Percentiles rank a stretch among this genome's conserved stretches.
These are phyloP conservation scores for Saccharomycopsis olivae DNA, from an alignment of 805 yeast species.

Conservation along the genomic window DNA sequence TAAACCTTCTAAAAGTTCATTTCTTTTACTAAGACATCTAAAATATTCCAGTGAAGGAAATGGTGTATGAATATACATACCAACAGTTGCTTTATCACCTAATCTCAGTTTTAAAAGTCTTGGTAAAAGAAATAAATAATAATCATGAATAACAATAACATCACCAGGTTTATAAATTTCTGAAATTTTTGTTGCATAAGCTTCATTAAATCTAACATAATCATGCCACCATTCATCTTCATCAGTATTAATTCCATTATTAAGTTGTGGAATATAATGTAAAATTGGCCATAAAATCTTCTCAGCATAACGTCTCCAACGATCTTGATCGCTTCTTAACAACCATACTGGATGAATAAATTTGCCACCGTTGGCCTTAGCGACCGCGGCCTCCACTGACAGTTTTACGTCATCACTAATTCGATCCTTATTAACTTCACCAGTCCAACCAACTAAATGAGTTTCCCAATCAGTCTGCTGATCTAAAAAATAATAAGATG, in stretches of 20 bases:
- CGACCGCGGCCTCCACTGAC: slow-evolving; percentile 37
- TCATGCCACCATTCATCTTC: slow-evolving; percentile 80
- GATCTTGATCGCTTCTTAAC: slow-evolving; percentile 59
- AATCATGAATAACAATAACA: slow-evolving; percentile 87
- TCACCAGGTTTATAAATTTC: slow-evolving; percentile 79
- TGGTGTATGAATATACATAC: slow-evolving; percentile 80
- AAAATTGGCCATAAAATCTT: slow-evolving; percentile 87
- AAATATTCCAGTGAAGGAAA: slow-evolving; percentile 93
- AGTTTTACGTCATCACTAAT: slow-evolving; percentile 38
- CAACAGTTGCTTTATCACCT: slow-evolving; percentile 64
- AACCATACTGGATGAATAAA: slow-evolving; percentile 84
- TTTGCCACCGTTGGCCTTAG: slow-evolving; percentile 35
- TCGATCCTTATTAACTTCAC: slow-evolving; percentile 43
- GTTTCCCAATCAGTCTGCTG: slow-evolving; percentile 76
- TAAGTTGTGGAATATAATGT: slow-evolving; percentile 84
- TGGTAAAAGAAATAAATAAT: slow-evolving; percentile 72
- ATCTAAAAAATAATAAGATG: slow-evolving; percentile 56
- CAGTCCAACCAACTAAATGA: slow-evolving; percentile 90
- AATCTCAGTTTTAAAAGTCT: slow-evolving; percentile 70
- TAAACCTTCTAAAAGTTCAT: slow-evolving; percentile 79
- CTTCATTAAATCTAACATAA: slow-evolving; percentile 84
- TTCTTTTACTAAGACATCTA: slow-evolving; percentile 76
- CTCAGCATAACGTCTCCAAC: slow-evolving; percentile 90
- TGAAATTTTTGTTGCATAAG: slow-evolving; percentile 70
- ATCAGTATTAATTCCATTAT: slow-evolving; percentile 30